Evolutionary conservation across 495 filamentous ascomycete species (phyloP).

Genomic region (Pseudoneurospora amorphoporcata): DNA sequence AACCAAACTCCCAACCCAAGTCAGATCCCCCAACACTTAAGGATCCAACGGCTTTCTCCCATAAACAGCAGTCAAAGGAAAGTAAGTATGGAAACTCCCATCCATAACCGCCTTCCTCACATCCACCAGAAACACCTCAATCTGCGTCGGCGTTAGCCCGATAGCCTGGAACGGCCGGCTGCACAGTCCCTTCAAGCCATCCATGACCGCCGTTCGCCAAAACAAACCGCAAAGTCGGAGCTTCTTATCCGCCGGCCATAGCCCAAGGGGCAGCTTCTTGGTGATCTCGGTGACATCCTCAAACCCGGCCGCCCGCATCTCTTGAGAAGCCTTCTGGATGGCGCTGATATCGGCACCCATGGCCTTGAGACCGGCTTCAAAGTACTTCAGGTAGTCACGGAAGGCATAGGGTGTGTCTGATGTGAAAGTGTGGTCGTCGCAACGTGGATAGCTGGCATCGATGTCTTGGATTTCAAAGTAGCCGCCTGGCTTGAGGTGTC

Average conservation of each 20-base stretch:
- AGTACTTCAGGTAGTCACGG: slow-evolving; percentile 23
- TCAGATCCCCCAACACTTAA: background rate
- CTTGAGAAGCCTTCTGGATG: slow-evolving; percentile 8
- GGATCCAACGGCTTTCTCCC: slow-evolving; percentile 20
- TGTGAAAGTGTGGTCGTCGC: slow-evolving; percentile 33
- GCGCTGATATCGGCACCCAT: slow-evolving; percentile 20
- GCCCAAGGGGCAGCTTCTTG: slow-evolving; percentile 25
- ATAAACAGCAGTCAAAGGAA: slow-evolving; percentile 22
- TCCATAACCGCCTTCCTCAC: slow-evolving; percentile 27
- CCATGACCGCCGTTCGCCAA: slow-evolving; percentile 24
- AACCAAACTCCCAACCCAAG: background rate
- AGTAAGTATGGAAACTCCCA: slow-evolving; percentile 20
- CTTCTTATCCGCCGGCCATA: slow-evolving; percentile 23
- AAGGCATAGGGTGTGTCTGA: slow-evolving; percentile 24
- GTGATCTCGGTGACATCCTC: slow-evolving; percentile 8
- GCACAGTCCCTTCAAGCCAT: slow-evolving; percentile 24
- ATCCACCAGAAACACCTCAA: slow-evolving; percentile 30
- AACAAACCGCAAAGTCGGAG: slow-evolving; percentile 25
- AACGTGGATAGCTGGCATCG: slow-evolving; percentile 19
- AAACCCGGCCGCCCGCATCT: slow-evolving; percentile 22
- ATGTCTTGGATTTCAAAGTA: slow-evolving; percentile 47
- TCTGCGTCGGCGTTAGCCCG: slow-evolving; percentile 27
- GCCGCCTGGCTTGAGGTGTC: slow-evolving; percentile 40
- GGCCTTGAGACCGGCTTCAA: slow-evolving; percentile 16
- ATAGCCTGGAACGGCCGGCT: slow-evolving; percentile 21